Percentiles rank a stretch among this genome's conserved stretches.
These are phyloP conservation scores for Theileria orientalis DNA, from an alignment of 169 alveolate species.

Conservation along the genomic window DNA sequence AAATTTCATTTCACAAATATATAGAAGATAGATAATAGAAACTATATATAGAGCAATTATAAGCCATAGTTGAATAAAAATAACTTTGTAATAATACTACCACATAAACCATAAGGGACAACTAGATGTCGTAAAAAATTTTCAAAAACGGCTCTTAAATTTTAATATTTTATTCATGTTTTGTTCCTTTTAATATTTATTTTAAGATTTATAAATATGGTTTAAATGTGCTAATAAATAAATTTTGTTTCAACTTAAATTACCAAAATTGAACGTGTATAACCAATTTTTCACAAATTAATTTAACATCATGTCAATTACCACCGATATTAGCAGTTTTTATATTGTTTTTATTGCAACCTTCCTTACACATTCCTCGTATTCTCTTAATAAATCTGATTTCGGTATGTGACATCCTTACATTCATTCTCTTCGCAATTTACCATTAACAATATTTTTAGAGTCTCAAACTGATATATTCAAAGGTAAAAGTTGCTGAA, in stretches of 20 bases:
- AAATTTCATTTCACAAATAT: background rate
- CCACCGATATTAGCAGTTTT: background rate
- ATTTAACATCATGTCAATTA: too few relatives aligned
- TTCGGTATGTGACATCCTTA: background rate
- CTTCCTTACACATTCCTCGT: background rate
- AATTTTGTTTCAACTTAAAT: too few relatives aligned
- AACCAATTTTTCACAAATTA: too few relatives aligned
- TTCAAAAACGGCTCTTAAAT: background rate
- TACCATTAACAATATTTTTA: background rate
- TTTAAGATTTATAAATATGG: background rate
- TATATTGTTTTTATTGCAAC: background rate
- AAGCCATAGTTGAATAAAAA: background rate
- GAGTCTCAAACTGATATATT: constrained; percentile 48
- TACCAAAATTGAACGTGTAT: too few relatives aligned
- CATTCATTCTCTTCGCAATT: background rate
- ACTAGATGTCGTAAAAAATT: background rate
- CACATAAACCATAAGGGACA: background rate
- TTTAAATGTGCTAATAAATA: too few relatives aligned
- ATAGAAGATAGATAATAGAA: background rate
- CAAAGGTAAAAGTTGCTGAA: constrained; percentile 25
- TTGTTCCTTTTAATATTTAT: background rate
- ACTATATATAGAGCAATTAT: too few relatives aligned
- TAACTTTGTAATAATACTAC: background rate
- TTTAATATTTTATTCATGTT: background rate
- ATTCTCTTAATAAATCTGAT: constrained; percentile 1